Conservation (phyloP, 2,329 filamentous ascomycete genomes). For the Hansfordia pulvinata region DNA sequence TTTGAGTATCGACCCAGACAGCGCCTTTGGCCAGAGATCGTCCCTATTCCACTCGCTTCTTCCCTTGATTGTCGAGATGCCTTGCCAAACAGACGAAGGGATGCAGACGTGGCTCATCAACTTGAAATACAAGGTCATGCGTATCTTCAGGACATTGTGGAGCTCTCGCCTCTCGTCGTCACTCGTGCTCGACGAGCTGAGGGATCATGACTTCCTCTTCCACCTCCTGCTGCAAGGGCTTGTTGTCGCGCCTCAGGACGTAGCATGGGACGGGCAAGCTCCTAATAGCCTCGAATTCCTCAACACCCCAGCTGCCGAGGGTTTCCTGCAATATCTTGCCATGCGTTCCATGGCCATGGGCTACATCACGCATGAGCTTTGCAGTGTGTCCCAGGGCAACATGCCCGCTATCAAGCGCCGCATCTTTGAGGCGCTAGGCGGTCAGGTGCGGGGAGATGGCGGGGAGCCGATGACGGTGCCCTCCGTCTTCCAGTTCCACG, state of each 20-base stretch:
- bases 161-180: slow-evolving; percentile 64
- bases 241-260: slow-evolving; percentile 53
- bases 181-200: slow-evolving; percentile 66
- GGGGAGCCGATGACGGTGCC: slow-evolving; percentile 54
- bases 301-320: slow-evolving; percentile 49
- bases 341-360: slow-evolving; percentile 68
- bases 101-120: slow-evolving; percentile 53
- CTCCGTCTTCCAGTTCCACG: slow-evolving; percentile 83
- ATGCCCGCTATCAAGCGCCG: slow-evolving; percentile 57
- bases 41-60: slow-evolving; percentile 80
- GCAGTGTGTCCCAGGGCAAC: slow-evolving; percentile 56
- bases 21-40: slow-evolving; percentile 55
- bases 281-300: slow-evolving; percentile 54
- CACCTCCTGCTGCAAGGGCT: slow-evolving; percentile 59
- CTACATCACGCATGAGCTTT: slow-evolving; percentile 76
- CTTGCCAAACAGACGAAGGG: slow-evolving; percentile 43
- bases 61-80: slow-evolving; percentile 55
- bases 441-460: slow-evolving; percentile 53
- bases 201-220: slow-evolving; percentile 68
- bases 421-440: slow-evolving; percentile 62
- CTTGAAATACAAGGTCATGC: slow-evolving; percentile 54
- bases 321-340: slow-evolving; percentile 65
- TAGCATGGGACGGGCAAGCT: slow-evolving; percentile 60
- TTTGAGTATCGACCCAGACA: slow-evolving; percentile 52
- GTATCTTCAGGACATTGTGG: slow-evolving; percentile 73